These are phyloP conservation scores for Boletus subparvulus DNA, from an alignment of 768 basidiomycete species.

Conservation along the genomic window DNA sequence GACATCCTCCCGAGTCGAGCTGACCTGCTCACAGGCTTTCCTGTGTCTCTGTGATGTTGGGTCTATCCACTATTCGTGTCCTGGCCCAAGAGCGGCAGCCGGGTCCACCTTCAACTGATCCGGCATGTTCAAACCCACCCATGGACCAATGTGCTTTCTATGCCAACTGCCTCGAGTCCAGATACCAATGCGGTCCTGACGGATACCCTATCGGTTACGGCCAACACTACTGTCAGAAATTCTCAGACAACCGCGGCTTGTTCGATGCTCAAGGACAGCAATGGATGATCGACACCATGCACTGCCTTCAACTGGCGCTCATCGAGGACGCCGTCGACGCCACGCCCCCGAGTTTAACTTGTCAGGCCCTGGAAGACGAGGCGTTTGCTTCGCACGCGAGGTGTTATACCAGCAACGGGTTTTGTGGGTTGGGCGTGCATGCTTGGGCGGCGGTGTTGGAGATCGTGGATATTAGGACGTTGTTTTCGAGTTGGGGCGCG, in stretches of 20 bases:
- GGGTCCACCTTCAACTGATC: slow-evolving; percentile 17
- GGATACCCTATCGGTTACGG: slow-evolving; percentile 48
- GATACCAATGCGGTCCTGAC: slow-evolving; percentile 41
- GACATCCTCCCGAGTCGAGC: not conserved
- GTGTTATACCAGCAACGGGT: slow-evolving; percentile 43
- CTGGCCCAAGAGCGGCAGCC: not conserved
- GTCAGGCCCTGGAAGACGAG: slow-evolving; percentile 33
- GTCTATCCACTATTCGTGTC: not conserved
- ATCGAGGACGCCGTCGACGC: slow-evolving; percentile 36
- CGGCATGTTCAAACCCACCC: slow-evolving; percentile 31
- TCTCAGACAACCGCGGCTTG: slow-evolving; percentile 28
- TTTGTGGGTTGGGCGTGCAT: slow-evolving; percentile 36
- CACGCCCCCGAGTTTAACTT: slow-evolving; percentile 22
- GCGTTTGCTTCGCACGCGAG: slow-evolving; percentile 43
- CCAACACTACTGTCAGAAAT: slow-evolving; percentile 40
- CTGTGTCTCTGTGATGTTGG: not conserved
- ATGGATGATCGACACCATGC: slow-evolving; percentile 49
- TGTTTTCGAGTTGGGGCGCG: slow-evolving; percentile 18
- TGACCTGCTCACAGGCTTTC: not conserved
- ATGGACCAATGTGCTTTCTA: slow-evolving; percentile 45
- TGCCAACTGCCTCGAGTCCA: slow-evolving; percentile 42
- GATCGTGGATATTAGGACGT: slow-evolving; percentile 23
- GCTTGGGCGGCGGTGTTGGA: slow-evolving; percentile 41
- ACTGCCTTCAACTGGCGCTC: slow-evolving; percentile 44
- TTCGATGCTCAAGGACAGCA: slow-evolving; percentile 36